phyloP scores from a whole-genome alignment of 495 filamentous ascomycete species.

The Melanomma pulvis-pyrius region DNA sequence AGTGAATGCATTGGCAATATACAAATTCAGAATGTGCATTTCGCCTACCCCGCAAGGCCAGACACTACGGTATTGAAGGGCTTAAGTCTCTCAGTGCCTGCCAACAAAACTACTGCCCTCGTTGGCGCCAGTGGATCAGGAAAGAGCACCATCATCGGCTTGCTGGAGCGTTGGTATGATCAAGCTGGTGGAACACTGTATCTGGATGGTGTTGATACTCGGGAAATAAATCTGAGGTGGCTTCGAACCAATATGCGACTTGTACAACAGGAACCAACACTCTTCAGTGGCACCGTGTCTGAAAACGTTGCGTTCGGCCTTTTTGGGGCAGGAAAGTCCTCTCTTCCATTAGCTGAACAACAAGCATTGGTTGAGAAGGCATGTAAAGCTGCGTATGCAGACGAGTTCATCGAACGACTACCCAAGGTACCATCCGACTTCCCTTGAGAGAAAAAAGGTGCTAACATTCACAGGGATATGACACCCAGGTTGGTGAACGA shows the following conservation, averaged over 20 bases:
- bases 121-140: conserved; percentile 86
- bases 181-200: conserved; percentile 57
- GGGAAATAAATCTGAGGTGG: conserved; percentile 83
- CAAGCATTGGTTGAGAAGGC: conserved; percentile 67
- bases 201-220: conserved; percentile 67
- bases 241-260: conserved; percentile 87
- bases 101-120: conserved; percentile 86
- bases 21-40: conserved; percentile 77
- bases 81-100: conserved; percentile 74
- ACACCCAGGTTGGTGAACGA: conserved; percentile 93
- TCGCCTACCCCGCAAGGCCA: conserved; percentile 90
- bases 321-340: conserved; percentile 68
- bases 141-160: conserved; percentile 90
- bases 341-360: conserved; percentile 12
- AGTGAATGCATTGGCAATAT: conserved; percentile 74
- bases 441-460: background rate
- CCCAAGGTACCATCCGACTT: conserved; percentile 11
- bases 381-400: conserved; percentile 89
- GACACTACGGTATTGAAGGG: conserved; percentile 85
- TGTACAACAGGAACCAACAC: conserved; percentile 81
- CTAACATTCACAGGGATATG: conserved; percentile 72
- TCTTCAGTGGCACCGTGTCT: conserved; percentile 84
- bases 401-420: conserved; percentile 80
- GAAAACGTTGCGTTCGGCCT: conserved; percentile 88
- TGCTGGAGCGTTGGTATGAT: conserved; percentile 92